These are phyloP conservation scores for Ilex paraguariensis DNA, from an alignment of 305 asterid genomes.

Conservation along the genomic window DNA sequence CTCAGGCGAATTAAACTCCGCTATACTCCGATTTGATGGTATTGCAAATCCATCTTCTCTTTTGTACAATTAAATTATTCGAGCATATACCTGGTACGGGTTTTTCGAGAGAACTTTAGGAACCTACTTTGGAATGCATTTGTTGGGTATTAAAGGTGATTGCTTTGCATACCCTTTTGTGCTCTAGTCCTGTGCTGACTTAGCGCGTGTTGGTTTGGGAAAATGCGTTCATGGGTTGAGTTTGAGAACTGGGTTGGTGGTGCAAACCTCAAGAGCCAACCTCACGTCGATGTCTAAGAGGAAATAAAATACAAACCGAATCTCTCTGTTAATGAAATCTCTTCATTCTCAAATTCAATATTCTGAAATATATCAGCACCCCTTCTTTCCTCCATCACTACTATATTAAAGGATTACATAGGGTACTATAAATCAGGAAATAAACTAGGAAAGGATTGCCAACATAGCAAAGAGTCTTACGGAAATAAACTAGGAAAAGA, in stretches of 20 bases:
- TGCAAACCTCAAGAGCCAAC: no score
- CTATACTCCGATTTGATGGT: conserved; percentile 38
- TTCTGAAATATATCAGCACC: no score
- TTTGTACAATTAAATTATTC: conserved; percentile 61
- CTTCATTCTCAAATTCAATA: no score
- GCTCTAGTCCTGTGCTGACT: conserved; percentile 51
- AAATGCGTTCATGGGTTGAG: conserved; percentile 46
- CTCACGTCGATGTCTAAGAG: no score
- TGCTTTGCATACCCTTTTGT: conserved; percentile 77
- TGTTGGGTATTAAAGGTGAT: conserved; percentile 49
- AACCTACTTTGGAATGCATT: conserved; percentile 36
- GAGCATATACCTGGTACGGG: conserved; percentile 50
- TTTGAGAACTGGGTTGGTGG: conserved; percentile 49
- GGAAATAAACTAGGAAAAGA: no score
- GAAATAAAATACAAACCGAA: no score
- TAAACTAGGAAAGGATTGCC: no score
- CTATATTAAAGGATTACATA: no score
- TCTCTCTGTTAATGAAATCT: no score
- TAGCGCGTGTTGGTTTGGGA: conserved; percentile 30
- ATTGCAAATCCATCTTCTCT: conserved; percentile 33
- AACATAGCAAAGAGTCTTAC: no score
- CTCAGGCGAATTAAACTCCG: conserved; percentile 62
- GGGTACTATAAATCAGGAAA: no score
- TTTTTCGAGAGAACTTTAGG: conserved; percentile 29
- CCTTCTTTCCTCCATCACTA: no score